Evolutionary conservation across 805 yeast species (phyloP).

Genomic region (Suhomyces vadensis): DNA sequence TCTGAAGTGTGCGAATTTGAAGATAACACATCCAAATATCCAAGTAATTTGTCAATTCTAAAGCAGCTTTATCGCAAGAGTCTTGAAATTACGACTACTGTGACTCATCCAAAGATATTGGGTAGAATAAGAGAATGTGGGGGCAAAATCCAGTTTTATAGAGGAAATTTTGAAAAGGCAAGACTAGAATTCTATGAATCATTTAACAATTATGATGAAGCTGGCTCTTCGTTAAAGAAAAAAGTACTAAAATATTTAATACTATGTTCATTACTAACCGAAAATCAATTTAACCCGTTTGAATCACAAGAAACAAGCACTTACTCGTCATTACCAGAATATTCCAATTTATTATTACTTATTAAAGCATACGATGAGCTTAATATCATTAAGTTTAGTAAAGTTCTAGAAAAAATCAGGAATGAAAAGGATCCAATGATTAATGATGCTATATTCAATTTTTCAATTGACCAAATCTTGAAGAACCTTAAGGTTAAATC

Average conservation of each 20-base stretch:
- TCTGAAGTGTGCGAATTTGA: conserved; percentile 19
- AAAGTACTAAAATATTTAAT: conserved; percentile 61
- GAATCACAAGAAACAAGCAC: conserved; percentile 71
- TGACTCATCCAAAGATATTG: conserved; percentile 72
- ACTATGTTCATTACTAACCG: conserved; percentile 60
- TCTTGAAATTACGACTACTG: conserved; percentile 51
- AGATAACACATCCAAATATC: conserved; percentile 5
- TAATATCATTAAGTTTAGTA: conserved; percentile 23
- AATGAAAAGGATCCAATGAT: conserved; percentile 24
- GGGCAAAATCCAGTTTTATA: conserved; percentile 64
- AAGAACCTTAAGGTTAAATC: conserved; percentile 34
- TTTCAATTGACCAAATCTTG: conserved; percentile 27
- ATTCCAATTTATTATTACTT: conserved; percentile 26
- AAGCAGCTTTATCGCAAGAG: conserved; percentile 50
- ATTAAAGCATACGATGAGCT: conserved; percentile 33
- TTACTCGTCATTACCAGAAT: conserved; percentile 38
- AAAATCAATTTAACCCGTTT: conserved; percentile 67
- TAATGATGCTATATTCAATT: conserved; percentile 30
- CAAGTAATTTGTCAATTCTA: conserved; percentile 39
- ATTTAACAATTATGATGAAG: conserved; percentile 46
- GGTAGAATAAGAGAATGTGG: conserved; percentile 80
- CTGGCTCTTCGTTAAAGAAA: conserved; percentile 49
- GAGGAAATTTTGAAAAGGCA: conserved; percentile 59
- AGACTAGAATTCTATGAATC: conserved; percentile 60
- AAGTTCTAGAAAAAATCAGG: conserved; percentile 18